A percentile compares a stretch with the other conserved stretches of the same genome.
Conservation (phyloP, 352 stramenopile species). For the Pythium folliculosum region DNA sequence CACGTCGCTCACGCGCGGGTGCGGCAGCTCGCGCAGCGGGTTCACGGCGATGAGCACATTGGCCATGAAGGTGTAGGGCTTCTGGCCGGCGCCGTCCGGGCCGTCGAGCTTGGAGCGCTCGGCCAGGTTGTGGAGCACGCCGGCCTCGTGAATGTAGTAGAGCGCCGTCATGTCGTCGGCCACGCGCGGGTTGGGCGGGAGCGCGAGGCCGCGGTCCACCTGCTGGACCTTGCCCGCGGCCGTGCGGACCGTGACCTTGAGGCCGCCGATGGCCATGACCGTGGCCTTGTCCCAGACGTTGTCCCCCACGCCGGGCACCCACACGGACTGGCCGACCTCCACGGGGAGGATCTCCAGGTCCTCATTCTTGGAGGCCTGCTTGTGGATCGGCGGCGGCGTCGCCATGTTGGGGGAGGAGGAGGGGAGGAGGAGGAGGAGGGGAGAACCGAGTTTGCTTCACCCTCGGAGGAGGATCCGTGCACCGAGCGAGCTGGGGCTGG, state of each 20-base stretch:
- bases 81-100: slow-evolving; percentile 47
- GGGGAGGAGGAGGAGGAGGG: slow-evolving; percentile 1
- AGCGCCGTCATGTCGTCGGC: slow-evolving; percentile 94
- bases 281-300: slow-evolving; percentile 77
- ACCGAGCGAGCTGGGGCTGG: neutral
- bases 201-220: slow-evolving; percentile 70
- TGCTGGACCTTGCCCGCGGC: slow-evolving; percentile 85
- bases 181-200: slow-evolving; percentile 82
- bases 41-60: slow-evolving; percentile 93
- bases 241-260: slow-evolving; percentile 87
- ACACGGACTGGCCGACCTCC: slow-evolving; percentile 69
- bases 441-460: neutral
- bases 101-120: slow-evolving; percentile 88
- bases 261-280: slow-evolving; percentile 84
- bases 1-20: slow-evolving; percentile 79
- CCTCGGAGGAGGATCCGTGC: neutral
- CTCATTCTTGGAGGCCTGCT: slow-evolving; percentile 71
- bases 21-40: slow-evolving; percentile 79
- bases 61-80: slow-evolving; percentile 94
- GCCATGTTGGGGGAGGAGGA: slow-evolving; percentile 37
- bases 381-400: slow-evolving; percentile 65
- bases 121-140: slow-evolving; percentile 95
- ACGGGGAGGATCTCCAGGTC: slow-evolving; percentile 73
- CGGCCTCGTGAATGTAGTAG: slow-evolving; percentile 94
- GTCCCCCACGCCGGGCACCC: slow-evolving; percentile 64